These are phyloP conservation scores for Sporisorium iseilematis-ciliati DNA, from an alignment of 1,284 basidiomycete genomes.

Conservation along the genomic window DNA sequence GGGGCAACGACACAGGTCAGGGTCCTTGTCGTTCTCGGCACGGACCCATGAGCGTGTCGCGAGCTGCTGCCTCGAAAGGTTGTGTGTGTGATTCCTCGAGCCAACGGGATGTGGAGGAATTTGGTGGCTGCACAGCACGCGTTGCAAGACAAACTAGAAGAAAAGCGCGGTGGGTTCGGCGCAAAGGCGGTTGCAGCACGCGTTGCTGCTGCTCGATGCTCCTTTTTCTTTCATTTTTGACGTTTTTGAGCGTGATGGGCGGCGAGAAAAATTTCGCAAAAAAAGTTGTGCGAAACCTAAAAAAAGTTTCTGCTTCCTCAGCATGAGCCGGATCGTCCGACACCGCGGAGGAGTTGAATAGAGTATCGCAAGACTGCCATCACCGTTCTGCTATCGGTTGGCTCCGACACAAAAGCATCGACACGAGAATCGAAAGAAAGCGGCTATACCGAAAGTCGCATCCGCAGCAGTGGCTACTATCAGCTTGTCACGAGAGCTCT, in stretches of 20 bases:
- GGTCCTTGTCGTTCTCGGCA: slow-evolving; percentile 4
- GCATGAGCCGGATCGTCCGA: slow-evolving; percentile 27
- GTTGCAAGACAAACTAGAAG: background rate
- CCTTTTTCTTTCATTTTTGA: background rate
- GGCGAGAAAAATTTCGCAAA: slow-evolving; percentile 17
- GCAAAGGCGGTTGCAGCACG: background rate
- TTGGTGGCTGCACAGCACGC: slow-evolving; percentile 6
- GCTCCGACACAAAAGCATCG: background rate
- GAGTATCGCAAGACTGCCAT: background rate
- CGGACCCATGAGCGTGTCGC: background rate
- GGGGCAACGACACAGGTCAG: background rate
- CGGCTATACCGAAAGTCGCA: background rate
- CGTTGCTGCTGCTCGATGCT: background rate
- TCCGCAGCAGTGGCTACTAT: background rate
- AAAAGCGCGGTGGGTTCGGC: background rate
- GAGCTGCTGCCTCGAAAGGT: background rate
- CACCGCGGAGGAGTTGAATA: slow-evolving; percentile 1
- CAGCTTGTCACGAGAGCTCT: background rate
- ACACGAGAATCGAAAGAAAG: background rate
- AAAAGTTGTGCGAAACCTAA: slow-evolving; percentile 2
- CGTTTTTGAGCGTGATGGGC: background rate
- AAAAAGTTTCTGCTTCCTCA: background rate
- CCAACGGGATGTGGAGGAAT: slow-evolving; percentile 17
- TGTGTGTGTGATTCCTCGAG: no score
- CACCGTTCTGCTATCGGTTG: background rate